Evolutionary conservation across 352 stramenopile genomes (phyloP), one percentile per base, ranked within the genome.

Genomic region (Globisporangium iwayamae): DNA sequence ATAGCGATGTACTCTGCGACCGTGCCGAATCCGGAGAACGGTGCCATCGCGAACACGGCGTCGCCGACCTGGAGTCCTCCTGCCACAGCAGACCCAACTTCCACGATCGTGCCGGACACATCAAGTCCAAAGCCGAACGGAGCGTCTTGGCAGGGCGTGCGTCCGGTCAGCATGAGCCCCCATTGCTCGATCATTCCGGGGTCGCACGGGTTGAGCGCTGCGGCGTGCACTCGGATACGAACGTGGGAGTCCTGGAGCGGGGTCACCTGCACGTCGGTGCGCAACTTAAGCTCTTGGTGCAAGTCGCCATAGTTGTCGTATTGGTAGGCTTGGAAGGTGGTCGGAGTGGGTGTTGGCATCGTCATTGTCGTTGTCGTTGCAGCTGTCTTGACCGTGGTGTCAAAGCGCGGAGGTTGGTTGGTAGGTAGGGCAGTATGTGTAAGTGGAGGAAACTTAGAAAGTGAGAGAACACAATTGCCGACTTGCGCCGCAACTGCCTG

Each of bases 1-100:
- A 45, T 9, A 1, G 34, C 32, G 3, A 65, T 18, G 53, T 64
- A 73, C 55, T 70, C 67, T 22, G 57, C 63, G 10, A 67, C 45
- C 22, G 56, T n/a, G 4, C 39, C 39, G 5, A 46, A 46, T n/a
- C 5, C 13, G 14, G 13, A 7, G 11, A 18, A 46, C 13, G 39
- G 39, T 14, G 13, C 5, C 39, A 46, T 46, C 39, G 39, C 39
- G 6, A 20, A 46, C 1, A 46, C 39, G 14, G 6, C 6, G 34
- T 38, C 34, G 34, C 34, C 34, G 6, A 38, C 34, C 9, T 38
- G 8, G 38, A 45, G 38, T 10, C 38, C 38, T 16, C 38, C 10
- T 13, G 38, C 16, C 10, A 45, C 38, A 11, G 8, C 38, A 16
- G 38, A 13, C 3, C 38, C 38, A 13, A 45, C 38, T 16, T 16